These are phyloP conservation scores for Debaryomyces robertsiae DNA, from an alignment of 1,139 yeast species.

Conservation along the genomic window DNA sequence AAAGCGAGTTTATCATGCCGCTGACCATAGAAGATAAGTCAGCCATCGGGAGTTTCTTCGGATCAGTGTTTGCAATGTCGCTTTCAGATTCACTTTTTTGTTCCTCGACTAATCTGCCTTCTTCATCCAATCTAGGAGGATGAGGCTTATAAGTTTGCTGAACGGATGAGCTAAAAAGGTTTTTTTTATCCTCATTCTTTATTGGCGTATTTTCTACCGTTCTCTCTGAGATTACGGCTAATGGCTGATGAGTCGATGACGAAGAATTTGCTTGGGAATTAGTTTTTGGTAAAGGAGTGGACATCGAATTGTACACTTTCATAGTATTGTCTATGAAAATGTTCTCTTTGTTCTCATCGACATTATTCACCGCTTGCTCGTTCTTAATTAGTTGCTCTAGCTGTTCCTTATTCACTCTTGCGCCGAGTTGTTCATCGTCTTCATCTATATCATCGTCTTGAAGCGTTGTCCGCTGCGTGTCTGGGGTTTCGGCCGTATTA, in stretches of 20 bases:
- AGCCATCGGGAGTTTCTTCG: conserved; percentile 27
- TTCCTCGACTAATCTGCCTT: conserved; percentile 29
- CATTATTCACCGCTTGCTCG: not conserved
- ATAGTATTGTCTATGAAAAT: conserved; percentile 38
- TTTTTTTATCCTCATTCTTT: conserved; percentile 17
- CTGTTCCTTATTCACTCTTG: conserved; percentile 38
- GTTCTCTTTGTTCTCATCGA: conserved; percentile 47
- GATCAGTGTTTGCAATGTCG: conserved; percentile 1
- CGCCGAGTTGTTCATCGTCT: conserved; percentile 28
- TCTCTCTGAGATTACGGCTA: conserved; percentile 43
- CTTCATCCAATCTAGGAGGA: conserved; percentile 39
- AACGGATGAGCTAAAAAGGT: conserved; percentile 12
- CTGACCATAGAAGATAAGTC: conserved; percentile 42
- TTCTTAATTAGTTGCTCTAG: conserved; percentile 31
- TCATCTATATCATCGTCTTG: conserved; percentile 44
- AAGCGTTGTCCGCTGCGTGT: conserved; percentile 49
- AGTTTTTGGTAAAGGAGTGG: conserved; percentile 33
- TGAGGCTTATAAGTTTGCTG: conserved; percentile 27
- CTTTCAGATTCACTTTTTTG: conserved; percentile 11
- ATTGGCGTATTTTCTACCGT: conserved; percentile 37
- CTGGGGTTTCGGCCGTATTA: conserved; percentile 43
- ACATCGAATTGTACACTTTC: conserved; percentile 29
- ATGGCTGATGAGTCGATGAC: conserved; percentile 27
- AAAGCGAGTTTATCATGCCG: conserved; percentile 47
- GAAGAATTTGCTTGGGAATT: conserved; percentile 15